A percentile compares a stretch with the other conserved stretches of the same genome.
Evolutionary conservation across 2,329 filamentous ascomycete genomes (phyloP).

Genomic region (Stagonosporopsis tanaceti): DNA sequence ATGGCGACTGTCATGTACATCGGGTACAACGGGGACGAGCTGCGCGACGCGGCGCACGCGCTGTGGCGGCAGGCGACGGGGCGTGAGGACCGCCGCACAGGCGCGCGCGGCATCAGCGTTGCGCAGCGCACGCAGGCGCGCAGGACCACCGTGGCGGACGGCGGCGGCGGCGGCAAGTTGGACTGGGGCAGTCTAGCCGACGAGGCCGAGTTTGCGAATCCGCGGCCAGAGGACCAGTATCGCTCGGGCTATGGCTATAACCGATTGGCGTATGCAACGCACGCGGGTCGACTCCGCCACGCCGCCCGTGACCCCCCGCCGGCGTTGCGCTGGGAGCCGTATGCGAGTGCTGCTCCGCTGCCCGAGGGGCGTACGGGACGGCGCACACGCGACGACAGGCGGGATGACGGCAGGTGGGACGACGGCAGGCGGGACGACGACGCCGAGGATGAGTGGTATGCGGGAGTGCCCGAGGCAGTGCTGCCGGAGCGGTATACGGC

Average conservation of each 20-base stretch:
- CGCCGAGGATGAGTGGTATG: neutral
- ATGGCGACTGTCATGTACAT: slow-evolving; percentile 37
- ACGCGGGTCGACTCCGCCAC: too few relatives aligned
- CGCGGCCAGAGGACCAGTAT: slow-evolving; percentile 14
- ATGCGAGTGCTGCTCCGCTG: neutral
- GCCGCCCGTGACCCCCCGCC: neutral
- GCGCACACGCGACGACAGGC: neutral
- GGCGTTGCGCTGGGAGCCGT: slow-evolving; percentile 6
- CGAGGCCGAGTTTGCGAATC: slow-evolving; percentile 36
- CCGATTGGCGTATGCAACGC: too few relatives aligned
- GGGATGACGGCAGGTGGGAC: too few relatives aligned
- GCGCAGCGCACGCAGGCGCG: slow-evolving; percentile 35
- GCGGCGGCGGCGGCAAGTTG: slow-evolving; percentile 17
- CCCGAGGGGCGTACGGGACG: too few relatives aligned
- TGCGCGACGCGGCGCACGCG: slow-evolving; percentile 24
- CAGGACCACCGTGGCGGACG: slow-evolving; percentile 11
- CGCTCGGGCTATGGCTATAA: too few relatives aligned
- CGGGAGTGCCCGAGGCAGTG: neutral
- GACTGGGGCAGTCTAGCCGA: slow-evolving; percentile 27
- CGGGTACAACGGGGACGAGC: slow-evolving; percentile 41
- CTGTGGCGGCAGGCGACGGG: slow-evolving; percentile 29
- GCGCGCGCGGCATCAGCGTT: slow-evolving; percentile 29
- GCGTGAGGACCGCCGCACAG: slow-evolving; percentile 23
- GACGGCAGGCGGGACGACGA: neutral
- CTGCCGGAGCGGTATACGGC: neutral